A percentile compares a stretch with the other conserved stretches of the same genome.
These are phyloP conservation scores for Rhizoclosmatium sp. DNA, from an alignment of 192 early-diverging fungal species.

Conservation along the genomic window DNA sequence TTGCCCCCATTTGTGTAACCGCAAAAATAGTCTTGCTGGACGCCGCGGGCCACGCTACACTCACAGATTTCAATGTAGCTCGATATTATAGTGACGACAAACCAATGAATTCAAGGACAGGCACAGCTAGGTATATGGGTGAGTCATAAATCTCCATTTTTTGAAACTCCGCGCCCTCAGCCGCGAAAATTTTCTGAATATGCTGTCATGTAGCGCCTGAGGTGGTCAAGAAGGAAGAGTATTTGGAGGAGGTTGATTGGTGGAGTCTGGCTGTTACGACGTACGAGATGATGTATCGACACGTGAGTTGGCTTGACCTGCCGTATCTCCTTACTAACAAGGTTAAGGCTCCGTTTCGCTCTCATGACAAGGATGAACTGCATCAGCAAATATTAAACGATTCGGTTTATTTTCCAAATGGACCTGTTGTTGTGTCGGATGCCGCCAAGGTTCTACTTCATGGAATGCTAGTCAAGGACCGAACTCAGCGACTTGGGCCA, in stretches of 20 bases:
- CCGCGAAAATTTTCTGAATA: not conserved
- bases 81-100: constrained; percentile 72
- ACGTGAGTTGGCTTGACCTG: constrained; percentile 59
- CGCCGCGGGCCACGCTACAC: constrained; percentile 83
- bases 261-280: constrained; percentile 84
- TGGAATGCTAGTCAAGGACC: constrained; percentile 73
- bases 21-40: constrained; percentile 69
- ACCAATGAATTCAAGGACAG: constrained; percentile 83
- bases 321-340: constrained; percentile 69
- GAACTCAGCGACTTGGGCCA: constrained; percentile 78
- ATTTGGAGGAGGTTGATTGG: constrained; percentile 69
- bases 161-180: not conserved
- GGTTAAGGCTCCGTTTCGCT: constrained; percentile 75
- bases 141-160: not conserved
- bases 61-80: constrained; percentile 98
- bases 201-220: constrained; percentile 50
- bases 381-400: constrained; percentile 73
- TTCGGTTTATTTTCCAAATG: constrained; percentile 69
- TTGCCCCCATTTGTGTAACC: constrained; percentile 63
- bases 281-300: constrained; percentile 80
- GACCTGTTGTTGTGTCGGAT: constrained; percentile 4
- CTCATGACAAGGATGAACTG: constrained; percentile 73
- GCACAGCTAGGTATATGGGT: constrained; percentile 92
- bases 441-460: constrained; percentile 21
- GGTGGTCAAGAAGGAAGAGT: constrained; percentile 54